Base-by-base conservation (phyloP, 495 filamentous ascomycete genomes). In the Tuber indicum region DNA sequence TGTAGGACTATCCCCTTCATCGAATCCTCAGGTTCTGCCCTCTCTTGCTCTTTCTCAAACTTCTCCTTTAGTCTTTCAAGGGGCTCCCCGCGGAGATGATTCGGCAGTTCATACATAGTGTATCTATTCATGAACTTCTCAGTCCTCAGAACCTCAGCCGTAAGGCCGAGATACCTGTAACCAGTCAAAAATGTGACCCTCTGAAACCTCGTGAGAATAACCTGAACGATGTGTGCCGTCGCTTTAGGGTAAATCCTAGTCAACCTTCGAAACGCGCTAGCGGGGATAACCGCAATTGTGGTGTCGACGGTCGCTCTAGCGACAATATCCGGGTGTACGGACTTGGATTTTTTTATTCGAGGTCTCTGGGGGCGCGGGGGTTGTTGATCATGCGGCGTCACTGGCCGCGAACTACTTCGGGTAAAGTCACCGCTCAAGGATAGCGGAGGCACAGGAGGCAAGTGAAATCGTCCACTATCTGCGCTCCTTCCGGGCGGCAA, bases 251-350 rank as follows among this genome's bases (percentile, higher is more conserved):
- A 99, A 36, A 98, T 91, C 78, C 92, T 88, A n/a, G 97, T 99
- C 52, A 99, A 86, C 14, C 96, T 91, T 75, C 93, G 90, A 84
- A 99, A 99, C 6, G 96, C 96, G 80, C 93, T 96, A 8, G 95
- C 96, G 6, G 96, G 96, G 78, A 99, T 98, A 81, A 99, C 96
- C 23, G 96, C 96, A 85, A 99, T 98, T 0, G 96, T 99, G 0
- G 95, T 98, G 83, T 99, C 96, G 36, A 96, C 93, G 46, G 93
- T 97, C n/a, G 96, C 96, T 79, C 96, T 89, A 14, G 94, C 96
- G 76, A 98, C 93, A 79, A 99, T 96, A 84, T 99, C 96, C 19
- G 96, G 96, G 85, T 99, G 96, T 0, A 92, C 95, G 3, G 96
- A 98, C 79, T 90, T 91, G 44, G 87, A 82, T 83, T 88, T 86